Percentiles rank a stretch among this genome's conserved stretches.
Evolutionary conservation across 176 grass and related monocot genomes (phyloP).

Genomic region (Musa troglodytarum): DNA sequence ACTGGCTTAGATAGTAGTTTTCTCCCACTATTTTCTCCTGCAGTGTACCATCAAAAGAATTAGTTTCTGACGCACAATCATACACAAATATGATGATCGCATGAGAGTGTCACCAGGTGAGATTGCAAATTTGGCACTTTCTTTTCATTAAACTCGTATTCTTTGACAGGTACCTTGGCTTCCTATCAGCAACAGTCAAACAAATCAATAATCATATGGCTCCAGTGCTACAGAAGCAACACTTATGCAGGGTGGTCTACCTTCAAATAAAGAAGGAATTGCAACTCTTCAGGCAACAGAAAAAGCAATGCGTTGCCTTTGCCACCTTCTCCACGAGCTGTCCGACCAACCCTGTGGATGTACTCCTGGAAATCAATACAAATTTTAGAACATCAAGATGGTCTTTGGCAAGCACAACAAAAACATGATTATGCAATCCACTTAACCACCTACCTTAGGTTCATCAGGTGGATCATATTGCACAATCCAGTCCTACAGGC

Average conservation of each 20-base stretch:
- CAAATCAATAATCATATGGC: not conserved
- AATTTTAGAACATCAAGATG: not conserved
- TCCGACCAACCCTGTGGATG: conserved; percentile 91
- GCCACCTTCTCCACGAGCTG: conserved; percentile 83
- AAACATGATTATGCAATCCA: not conserved
- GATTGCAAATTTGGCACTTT: conserved; percentile 82
- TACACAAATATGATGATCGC: not conserved
- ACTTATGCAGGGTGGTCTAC: conserved; percentile 18
- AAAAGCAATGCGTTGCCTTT: conserved; percentile 83
- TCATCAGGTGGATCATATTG: conserved; percentile 97
- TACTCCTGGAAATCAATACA: conserved; percentile 55
- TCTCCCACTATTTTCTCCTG: conserved; percentile 80
- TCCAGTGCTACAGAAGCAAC: not conserved
- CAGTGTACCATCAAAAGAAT: conserved; percentile 15
- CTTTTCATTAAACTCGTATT: conserved; percentile 69
- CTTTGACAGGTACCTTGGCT: conserved; percentile 73
- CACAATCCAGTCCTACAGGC: conserved; percentile 77
- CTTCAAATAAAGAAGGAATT: conserved; percentile 81
- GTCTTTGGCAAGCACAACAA: not conserved
- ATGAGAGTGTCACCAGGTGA: conserved; percentile 42
- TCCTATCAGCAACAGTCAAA: conserved; percentile 34
- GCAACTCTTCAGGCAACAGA: conserved; percentile 73
- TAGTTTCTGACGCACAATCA: not conserved
- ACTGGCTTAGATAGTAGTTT: conserved; percentile 84
- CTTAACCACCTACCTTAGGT: conserved; percentile 52